A percentile compares a stretch with the other conserved stretches of the same genome.
These are phyloP conservation scores for Lophiotrema nucula DNA, from an alignment of 495 filamentous ascomycete genomes.

Conservation along the genomic window DNA sequence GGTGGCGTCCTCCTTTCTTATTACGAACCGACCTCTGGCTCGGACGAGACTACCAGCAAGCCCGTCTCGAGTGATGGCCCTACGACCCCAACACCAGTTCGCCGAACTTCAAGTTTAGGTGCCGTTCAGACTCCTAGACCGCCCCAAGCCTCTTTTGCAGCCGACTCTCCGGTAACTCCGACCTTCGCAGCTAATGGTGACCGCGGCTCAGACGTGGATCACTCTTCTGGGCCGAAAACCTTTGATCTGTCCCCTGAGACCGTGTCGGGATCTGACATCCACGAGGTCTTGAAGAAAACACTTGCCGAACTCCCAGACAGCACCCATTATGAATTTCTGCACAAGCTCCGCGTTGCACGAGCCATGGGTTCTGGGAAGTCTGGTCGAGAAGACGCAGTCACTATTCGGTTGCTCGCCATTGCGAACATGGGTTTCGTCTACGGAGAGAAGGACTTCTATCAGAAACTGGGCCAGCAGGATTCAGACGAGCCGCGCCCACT, in stretches of 20 bases:
- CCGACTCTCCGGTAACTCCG: constrained; percentile 50
- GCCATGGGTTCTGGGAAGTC: constrained; percentile 65
- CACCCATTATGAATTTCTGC: constrained; percentile 80
- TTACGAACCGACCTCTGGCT: constrained; percentile 48
- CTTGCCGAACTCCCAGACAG: constrained; percentile 67
- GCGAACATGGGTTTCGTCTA: constrained; percentile 91
- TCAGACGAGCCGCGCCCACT: constrained; percentile 85
- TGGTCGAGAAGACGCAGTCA: constrained; percentile 71
- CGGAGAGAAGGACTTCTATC: constrained; percentile 71
- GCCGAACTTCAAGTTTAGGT: constrained; percentile 39
- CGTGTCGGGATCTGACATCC: constrained; percentile 59
- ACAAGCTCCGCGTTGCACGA: constrained; percentile 75
- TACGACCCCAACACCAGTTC: constrained; percentile 53
- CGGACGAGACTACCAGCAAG: constrained; percentile 17
- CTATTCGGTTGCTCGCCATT: constrained; percentile 79
- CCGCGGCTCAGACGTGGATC: not conserved
- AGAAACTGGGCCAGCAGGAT: constrained; percentile 83
- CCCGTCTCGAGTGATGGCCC: constrained; percentile 19
- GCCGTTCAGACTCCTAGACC: constrained; percentile 38
- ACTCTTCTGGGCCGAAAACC: constrained; percentile 47
- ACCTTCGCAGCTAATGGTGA: constrained; percentile 20
- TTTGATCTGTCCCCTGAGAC: constrained; percentile 68
- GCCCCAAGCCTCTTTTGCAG: constrained; percentile 48
- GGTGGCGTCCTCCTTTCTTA: constrained; percentile 64
- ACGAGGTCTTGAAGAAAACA: constrained; percentile 65